Base-by-base conservation (phyloP, 2,329 filamentous ascomycete genomes). In the Aspergillus persii region DNA sequence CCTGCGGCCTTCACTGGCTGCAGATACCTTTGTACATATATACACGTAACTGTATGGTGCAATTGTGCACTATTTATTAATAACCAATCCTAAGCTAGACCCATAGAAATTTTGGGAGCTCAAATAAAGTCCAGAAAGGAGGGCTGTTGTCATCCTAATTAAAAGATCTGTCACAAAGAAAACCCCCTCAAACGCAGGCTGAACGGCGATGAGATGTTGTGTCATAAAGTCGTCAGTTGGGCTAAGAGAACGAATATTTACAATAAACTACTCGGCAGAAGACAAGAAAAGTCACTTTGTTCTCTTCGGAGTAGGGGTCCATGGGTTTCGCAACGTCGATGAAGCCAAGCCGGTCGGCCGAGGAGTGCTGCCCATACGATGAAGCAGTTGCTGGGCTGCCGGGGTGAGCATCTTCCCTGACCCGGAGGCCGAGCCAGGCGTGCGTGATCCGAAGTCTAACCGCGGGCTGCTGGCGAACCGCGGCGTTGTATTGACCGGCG, bases 381-480 rank as follows among this genome's bases (percentile, higher is more conserved):
- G 69, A 59, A 79, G 68, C 57, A 80, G 62, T 59, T 72, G 75
- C 60, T 78, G 77, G 27, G 76, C 78, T 1, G 78, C 78, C 15
- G 78, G 77, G 3, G 78, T 80, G 58, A 80, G 68, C 56, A 72
- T 69, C 65, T 77, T 73, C 31, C 66, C 65, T 30, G 60, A 54
- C 23, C 53, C 60, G 29, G 52, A 63, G 58, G 57, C 59, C 23
- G 62, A 61, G 41, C 63, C 61, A 12, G 69, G 68, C 1, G 69
- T 68, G 5, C 67, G 66, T 4, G 69, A 53, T 3, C 70, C 70
- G 61, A 74, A 73, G 53, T 73, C 71, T 29, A 77, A 55, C 53
- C 73, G 70, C 2, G 76, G 76, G 63, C 74, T 77, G 58, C 76
- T 77, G 1, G 75, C 69, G 52, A 78, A 77, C 5, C 69, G 74